Percentiles rank a stretch among this genome's conserved stretches.
Conservation (phyloP, 2,329 filamentous ascomycete species). For the Tolypocladium cylindrosporum region DNA sequence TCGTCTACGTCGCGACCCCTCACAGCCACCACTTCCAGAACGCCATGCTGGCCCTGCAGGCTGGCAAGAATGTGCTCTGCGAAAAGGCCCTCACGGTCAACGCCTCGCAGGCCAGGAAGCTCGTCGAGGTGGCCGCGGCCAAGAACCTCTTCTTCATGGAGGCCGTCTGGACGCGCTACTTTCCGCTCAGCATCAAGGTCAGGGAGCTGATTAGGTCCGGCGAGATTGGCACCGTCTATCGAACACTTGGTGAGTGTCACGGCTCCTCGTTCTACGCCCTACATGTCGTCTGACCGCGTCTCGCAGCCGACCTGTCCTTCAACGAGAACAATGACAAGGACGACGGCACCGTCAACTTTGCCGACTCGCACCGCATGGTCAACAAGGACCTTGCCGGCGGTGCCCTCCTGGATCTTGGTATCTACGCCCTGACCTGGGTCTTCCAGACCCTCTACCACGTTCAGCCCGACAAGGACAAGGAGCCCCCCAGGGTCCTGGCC, state of each 20-base stretch:
- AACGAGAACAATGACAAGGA: slow-evolving; percentile 44
- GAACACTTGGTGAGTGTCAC: slow-evolving; percentile 37
- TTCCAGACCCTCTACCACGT: slow-evolving; percentile 84
- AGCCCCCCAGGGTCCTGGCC: slow-evolving; percentile 57
- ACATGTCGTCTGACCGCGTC: slow-evolving; percentile 3
- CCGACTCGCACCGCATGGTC: slow-evolving; percentile 63
- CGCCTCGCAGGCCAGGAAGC: slow-evolving; percentile 61
- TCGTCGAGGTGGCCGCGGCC: slow-evolving; percentile 60
- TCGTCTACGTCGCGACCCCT: slow-evolving; percentile 82
- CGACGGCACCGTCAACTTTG: slow-evolving; percentile 40
- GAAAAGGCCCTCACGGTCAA: slow-evolving; percentile 88
- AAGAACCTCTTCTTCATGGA: slow-evolving; percentile 76
- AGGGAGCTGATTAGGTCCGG: slow-evolving; percentile 51
- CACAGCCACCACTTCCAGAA: slow-evolving; percentile 94
- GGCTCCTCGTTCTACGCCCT: background rate
- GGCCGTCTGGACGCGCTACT: slow-evolving; percentile 83
- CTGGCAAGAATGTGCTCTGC: slow-evolving; percentile 80
- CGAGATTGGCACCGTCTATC: slow-evolving; percentile 50
- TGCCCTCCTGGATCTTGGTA: slow-evolving; percentile 72
- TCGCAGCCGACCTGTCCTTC: slow-evolving; percentile 48
- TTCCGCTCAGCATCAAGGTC: slow-evolving; percentile 71
- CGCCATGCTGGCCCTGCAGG: slow-evolving; percentile 70
- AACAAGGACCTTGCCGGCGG: slow-evolving; percentile 77
- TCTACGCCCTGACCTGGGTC: slow-evolving; percentile 84
- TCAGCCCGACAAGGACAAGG: slow-evolving; percentile 56